Evolutionary conservation across 352 stramenopile genomes (phyloP).

Genomic region (Phytophthora pinifolia): DNA sequence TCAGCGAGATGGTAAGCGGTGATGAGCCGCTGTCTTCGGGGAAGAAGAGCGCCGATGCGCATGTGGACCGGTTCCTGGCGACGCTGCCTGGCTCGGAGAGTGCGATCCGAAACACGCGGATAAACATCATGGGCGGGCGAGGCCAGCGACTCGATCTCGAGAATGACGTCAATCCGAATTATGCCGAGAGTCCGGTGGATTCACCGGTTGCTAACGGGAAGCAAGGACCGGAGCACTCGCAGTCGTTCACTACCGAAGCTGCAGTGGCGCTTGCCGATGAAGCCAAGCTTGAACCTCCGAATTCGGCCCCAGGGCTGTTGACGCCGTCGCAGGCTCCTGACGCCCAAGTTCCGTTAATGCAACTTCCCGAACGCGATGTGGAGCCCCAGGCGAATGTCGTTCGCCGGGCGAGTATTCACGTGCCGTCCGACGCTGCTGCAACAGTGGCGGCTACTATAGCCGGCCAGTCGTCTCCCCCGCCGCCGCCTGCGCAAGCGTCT

Average conservation of each 20-base stretch:
- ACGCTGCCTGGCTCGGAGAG: constrained; percentile 90
- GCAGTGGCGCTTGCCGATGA: neutral
- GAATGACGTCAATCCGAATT: constrained; percentile 40
- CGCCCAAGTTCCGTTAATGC: constrained; percentile 27
- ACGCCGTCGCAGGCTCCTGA: constrained; percentile 30
- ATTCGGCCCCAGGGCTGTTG: constrained; percentile 36
- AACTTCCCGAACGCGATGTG: constrained; percentile 35
- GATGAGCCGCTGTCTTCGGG: constrained; percentile 65
- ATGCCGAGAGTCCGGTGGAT: constrained; percentile 35
- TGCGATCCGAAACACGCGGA: constrained; percentile 89
- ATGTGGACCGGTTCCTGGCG: constrained; percentile 78
- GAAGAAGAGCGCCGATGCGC: constrained; percentile 32
- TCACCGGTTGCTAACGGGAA: constrained; percentile 21
- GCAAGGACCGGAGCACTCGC: constrained; percentile 24
- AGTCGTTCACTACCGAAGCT: constrained; percentile 29
- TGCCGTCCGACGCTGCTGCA: constrained; percentile 11
- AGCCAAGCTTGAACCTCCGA: constrained; percentile 21
- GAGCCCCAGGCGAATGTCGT: constrained; percentile 23
- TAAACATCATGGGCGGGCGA: constrained; percentile 92
- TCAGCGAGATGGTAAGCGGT: constrained; percentile 24
- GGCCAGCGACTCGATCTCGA: constrained; percentile 87
- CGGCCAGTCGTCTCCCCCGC: constrained; percentile 12
- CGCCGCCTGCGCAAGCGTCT: constrained; percentile 6
- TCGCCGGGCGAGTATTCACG: constrained; percentile 40
- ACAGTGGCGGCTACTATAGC: constrained; percentile 14